A percentile compares a stretch with the other conserved stretches of the same genome.
phyloP scores from a whole-genome alignment of 495 filamentous ascomycete genomes.

The Oidiodendron maius region DNA sequence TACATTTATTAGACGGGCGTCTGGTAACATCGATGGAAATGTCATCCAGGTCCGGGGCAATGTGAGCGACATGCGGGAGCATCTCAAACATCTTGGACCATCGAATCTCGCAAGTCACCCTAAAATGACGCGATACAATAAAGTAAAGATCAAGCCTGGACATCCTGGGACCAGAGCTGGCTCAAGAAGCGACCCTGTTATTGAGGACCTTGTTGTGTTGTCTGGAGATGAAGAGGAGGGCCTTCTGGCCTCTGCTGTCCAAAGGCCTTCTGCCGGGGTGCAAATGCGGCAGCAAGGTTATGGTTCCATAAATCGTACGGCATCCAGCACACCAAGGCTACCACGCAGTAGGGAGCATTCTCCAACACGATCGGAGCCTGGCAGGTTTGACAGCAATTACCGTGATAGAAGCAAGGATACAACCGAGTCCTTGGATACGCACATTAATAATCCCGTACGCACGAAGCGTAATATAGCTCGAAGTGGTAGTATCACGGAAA shows the following conservation, averaged over 20 bases:
- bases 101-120: constrained; percentile 86
- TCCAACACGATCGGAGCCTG: not conserved
- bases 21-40: constrained; percentile 39
- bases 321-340: not conserved
- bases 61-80: constrained; percentile 65
- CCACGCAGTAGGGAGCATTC: not conserved
- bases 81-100: constrained; percentile 86
- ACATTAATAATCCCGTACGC: constrained; percentile 17
- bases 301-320: constrained; percentile 40
- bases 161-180: not conserved
- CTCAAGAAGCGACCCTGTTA: constrained; percentile 11
- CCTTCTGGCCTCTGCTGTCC: constrained; percentile 42
- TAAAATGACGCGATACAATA: constrained; percentile 73
- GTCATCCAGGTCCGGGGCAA: constrained; percentile 43
- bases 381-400: constrained; percentile 27
- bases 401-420: constrained; percentile 35
- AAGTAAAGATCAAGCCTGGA: constrained; percentile 85
- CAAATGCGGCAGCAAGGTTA: constrained; percentile 62
- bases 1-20: constrained; percentile 51
- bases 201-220: constrained; percentile 18
- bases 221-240: constrained; percentile 48
- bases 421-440: constrained; percentile 34
- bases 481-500: constrained; percentile 86
- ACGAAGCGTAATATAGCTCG: constrained; percentile 53
- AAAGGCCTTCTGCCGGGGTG: constrained; percentile 59